Percentiles rank a stretch among this genome's conserved stretches.
These are phyloP conservation scores for Helotiales sp. DNA, from an alignment of 2,329 filamentous ascomycete genomes.

Conservation along the genomic window DNA sequence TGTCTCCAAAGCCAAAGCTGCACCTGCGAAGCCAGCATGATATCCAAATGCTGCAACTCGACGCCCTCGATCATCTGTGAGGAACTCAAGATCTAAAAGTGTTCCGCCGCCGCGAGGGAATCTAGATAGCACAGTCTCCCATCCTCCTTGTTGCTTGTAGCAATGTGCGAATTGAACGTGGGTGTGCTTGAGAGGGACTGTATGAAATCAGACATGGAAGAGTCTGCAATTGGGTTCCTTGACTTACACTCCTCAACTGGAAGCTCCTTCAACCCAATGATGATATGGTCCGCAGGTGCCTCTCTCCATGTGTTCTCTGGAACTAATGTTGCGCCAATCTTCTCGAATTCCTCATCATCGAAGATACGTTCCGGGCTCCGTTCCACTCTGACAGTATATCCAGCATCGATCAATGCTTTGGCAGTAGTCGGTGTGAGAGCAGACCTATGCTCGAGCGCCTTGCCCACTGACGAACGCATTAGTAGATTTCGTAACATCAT, in stretches of 20 bases:
- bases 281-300: conserved; percentile 66
- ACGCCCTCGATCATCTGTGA: conserved; percentile 70
- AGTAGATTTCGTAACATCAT: conserved; percentile 26
- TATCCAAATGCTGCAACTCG: conserved; percentile 65
- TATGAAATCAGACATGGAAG: conserved; percentile 10
- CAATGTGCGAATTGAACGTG: conserved; percentile 73
- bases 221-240: background rate
- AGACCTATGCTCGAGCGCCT: conserved; percentile 42
- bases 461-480: conserved; percentile 36
- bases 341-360: conserved; percentile 60
- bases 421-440: conserved; percentile 44
- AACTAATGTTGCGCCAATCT: conserved; percentile 64
- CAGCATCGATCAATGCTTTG: conserved; percentile 65
- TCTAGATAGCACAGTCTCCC: conserved; percentile 76
- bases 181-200: conserved; percentile 68
- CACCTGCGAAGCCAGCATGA: conserved; percentile 72
- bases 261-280: conserved; percentile 77
- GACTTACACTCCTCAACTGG: conserved; percentile 64
- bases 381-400: conserved; percentile 69
- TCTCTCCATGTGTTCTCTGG: conserved; percentile 67
- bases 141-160: conserved; percentile 76
- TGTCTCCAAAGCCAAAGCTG: conserved; percentile 72
- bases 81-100: conserved; percentile 84
- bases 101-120: conserved; percentile 76
- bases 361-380: conserved; percentile 67